phyloP scores from a whole-genome alignment of 2,329 filamentous ascomycete genomes.

The Colletotrichum sidae region DNA sequence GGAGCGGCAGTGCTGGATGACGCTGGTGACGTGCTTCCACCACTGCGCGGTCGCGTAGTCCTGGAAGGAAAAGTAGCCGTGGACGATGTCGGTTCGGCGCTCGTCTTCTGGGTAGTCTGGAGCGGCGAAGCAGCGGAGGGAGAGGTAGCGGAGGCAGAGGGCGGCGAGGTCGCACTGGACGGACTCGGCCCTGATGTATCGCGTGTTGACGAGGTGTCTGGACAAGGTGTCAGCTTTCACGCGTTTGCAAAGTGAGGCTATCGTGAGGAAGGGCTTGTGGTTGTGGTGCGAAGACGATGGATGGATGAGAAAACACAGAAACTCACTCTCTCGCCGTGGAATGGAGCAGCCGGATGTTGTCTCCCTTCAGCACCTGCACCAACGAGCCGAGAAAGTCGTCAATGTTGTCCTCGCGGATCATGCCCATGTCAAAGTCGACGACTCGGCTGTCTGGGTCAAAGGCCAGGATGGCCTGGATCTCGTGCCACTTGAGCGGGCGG shows the following conservation, averaged over 20 bases:
- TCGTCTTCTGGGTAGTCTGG: conserved; percentile 26
- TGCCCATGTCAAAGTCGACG: conserved; percentile 39
- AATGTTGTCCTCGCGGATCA: conserved; percentile 42
- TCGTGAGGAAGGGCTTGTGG: background rate
- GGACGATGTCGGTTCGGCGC: conserved; percentile 31
- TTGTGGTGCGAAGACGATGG: too few species aligned
- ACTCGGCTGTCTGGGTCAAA: conserved; percentile 36
- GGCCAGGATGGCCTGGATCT: conserved; percentile 52
- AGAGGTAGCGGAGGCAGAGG: conserved; percentile 50
- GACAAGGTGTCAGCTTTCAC: background rate
- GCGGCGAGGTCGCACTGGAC: conserved; percentile 47
- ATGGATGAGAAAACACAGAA: too few species aligned
- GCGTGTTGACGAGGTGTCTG: conserved; percentile 42
- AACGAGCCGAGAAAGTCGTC: conserved; percentile 51
- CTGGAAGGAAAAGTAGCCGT: conserved; percentile 50
- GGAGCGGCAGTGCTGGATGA: conserved; percentile 36
- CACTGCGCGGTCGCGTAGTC: conserved; percentile 53
- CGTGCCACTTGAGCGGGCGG: conserved; percentile 53
- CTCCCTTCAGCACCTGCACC: conserved; percentile 46
- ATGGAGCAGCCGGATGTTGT: conserved; percentile 52
- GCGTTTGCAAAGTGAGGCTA: too few species aligned
- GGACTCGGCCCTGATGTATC: conserved; percentile 39
- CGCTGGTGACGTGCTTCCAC: conserved; percentile 45
- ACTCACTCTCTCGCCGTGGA: conserved; percentile 50
- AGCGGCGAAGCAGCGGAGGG: conserved; percentile 45